Evolutionary conservation across 495 filamentous ascomycete species (phyloP).

Genomic region (Lasiosphaeria hispida): DNA sequence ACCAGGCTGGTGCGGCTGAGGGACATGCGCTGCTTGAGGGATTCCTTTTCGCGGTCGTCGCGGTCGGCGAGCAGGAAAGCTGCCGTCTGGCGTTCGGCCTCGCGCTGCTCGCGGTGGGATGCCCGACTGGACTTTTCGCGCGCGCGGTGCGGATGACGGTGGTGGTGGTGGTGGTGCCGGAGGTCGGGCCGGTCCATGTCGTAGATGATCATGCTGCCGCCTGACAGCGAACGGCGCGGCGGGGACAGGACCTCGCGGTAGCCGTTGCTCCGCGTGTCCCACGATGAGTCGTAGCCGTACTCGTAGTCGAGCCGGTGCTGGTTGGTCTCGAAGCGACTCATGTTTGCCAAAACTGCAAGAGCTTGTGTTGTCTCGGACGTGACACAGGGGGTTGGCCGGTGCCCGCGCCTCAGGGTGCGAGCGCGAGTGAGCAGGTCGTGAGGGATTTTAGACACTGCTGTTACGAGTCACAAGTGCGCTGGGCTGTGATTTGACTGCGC

Average conservation of each 20-base stretch:
- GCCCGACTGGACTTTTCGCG: not conserved
- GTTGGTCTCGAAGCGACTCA: conserved; percentile 16
- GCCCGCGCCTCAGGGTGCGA: no score
- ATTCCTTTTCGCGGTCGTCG: conserved; percentile 13
- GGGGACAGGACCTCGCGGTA: conserved; percentile 4
- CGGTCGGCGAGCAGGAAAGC: no score
- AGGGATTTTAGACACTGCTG: no score
- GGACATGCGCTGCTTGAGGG: conserved; percentile 11
- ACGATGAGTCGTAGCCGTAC: conserved; percentile 1
- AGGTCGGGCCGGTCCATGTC: no score
- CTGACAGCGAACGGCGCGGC: not conserved
- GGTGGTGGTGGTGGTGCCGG: no score
- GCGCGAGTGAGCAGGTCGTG: no score
- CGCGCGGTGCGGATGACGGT: no score
- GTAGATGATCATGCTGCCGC: not conserved
- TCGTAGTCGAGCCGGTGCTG: conserved; percentile 8
- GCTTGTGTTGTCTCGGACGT: no score
- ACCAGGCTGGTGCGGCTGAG: not conserved
- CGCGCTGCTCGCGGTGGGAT: not conserved
- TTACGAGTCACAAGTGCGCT: no score
- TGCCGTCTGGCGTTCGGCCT: not conserved
- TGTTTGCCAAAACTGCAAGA: not conserved
- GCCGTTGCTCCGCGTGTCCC: not conserved
- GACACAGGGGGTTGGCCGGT: no score
- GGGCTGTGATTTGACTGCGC: no score